Base-by-base conservation (phyloP, 179 eudicot genomes). In the Carnegiea gigantea region DNA sequence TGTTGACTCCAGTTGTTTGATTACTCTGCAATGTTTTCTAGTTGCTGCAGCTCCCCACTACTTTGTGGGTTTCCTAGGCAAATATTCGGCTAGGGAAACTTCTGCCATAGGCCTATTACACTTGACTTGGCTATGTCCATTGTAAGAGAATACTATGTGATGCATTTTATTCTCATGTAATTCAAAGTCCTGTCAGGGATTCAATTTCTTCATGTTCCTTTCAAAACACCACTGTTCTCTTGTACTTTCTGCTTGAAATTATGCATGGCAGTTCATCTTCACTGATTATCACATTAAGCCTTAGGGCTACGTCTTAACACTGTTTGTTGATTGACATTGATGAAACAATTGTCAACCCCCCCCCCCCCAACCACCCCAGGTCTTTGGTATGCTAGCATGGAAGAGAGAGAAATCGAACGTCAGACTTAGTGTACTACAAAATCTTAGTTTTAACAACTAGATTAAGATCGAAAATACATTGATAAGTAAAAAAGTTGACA, bases 1-100 rank as follows among this genome's bases (percentile, higher is more conserved):
- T 89, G 46, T 74, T 87, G 73, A 89, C 91, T 14, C 89, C 81
- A 12, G 90, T 87, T 40, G 86, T 85, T 80, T 88, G 85, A 88
- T 76, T 81, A 54, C 43, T 68, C 24, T 15, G 59, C 4, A 3
- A 49, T 0, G 5, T 57, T 43, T 46, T 5, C 62, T 26, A 4
- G 24, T 70, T 76, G 70, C 20, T 62, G 28, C n/a, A 62, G 68
- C 30, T 62, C 8, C 28, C 68, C 62, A 18, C 62, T 53, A n/a
- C 67, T 23, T 9, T n/a, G 30, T 62, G 30, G 21, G 23, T 70
- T 36, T 65, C 38, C 38, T 26, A 15, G 33, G 71, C 36, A 65
- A 24, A 11, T 2, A 11, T 65, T 65, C 5, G 12, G 68, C 68
- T n/a, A 62, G 68, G 62, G 62, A 23, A 28, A 9, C 21, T 60